Conservation (phyloP, 2,329 filamentous ascomycete species). For the Leptographium radiaticola region DNA sequence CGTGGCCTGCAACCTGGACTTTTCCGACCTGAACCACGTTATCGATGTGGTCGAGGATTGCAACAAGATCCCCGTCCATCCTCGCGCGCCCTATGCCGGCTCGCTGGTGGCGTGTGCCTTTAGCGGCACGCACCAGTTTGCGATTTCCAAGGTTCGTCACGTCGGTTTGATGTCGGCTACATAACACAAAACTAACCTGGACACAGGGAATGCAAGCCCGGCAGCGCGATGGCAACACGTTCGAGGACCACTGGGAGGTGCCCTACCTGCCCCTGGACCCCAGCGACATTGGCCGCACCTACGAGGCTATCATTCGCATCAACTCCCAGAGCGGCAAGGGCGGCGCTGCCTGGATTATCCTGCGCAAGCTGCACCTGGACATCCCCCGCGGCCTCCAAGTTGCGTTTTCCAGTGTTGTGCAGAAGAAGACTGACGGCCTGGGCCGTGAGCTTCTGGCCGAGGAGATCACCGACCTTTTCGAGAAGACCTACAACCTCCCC, state of each 20-base stretch:
- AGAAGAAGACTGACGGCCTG: constrained; percentile 64
- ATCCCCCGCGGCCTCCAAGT: constrained; percentile 85
- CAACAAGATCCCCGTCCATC: constrained; percentile 90
- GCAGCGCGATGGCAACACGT: constrained; percentile 41
- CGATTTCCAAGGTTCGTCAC: constrained; percentile 65
- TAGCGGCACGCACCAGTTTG: constrained; percentile 85
- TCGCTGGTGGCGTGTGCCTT: constrained; percentile 88
- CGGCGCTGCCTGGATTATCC: constrained; percentile 87
- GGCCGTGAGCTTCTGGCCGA: constrained; percentile 71
- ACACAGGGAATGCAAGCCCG: constrained; percentile 27
- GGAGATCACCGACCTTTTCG: constrained; percentile 82
- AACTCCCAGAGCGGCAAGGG: constrained; percentile 96
- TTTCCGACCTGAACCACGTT: constrained; percentile 74
- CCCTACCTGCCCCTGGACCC: constrained; percentile 92
- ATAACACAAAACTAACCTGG: too few relatives aligned
- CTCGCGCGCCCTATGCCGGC: constrained; percentile 80
- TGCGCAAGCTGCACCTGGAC: constrained; percentile 78
- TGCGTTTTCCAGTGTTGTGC: constrained; percentile 79
- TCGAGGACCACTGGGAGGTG: constrained; percentile 65
- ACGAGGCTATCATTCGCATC: constrained; percentile 95
- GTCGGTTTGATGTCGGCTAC: too few relatives aligned
- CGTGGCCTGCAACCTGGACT: constrained; percentile 72
- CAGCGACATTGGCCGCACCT: constrained; percentile 86
- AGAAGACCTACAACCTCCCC: constrained; percentile 73
- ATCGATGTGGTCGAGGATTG: constrained; percentile 84